Evolutionary conservation across 75 land plant genomes (phyloP).

Genomic region (Chamaecyparis obtusa): DNA sequence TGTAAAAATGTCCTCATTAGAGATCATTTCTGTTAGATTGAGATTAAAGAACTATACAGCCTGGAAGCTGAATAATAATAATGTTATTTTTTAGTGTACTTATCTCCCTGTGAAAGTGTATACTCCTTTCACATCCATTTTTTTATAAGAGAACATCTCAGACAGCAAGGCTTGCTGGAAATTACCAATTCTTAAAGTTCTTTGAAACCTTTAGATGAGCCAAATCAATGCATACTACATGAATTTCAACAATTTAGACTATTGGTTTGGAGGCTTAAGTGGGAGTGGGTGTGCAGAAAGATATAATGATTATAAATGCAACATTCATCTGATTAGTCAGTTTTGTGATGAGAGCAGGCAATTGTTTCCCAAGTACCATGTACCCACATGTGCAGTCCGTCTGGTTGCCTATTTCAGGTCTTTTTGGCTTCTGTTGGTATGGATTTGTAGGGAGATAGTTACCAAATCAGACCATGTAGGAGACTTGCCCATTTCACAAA

Average conservation of each 20-base stretch:
- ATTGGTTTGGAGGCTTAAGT: neutral
- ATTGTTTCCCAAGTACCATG: neutral
- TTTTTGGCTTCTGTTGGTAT: neutral
- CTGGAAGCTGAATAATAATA: neutral
- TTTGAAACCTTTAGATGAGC: neutral
- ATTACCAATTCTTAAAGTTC: neutral
- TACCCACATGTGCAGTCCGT: neutral
- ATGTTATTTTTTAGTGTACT: neutral
- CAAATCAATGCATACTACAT: neutral
- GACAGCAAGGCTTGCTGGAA: neutral
- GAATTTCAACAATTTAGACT: neutral
- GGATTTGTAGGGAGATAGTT: neutral
- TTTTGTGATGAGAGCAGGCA: neutral
- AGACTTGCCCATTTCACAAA: too few species aligned
- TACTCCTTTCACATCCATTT: neutral
- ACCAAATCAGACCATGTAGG: neutral
- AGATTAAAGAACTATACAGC: neutral
- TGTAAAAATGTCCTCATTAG: neutral
- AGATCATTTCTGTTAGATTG: neutral
- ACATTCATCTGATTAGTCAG: neutral
- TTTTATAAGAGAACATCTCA: neutral
- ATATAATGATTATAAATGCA: neutral
- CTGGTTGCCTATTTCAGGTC: neutral
- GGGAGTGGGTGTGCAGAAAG: too few species aligned
- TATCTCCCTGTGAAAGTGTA: neutral